These are phyloP conservation scores for Aeschynomene evenia DNA, from an alignment of 306 rosid species.

Conservation along the genomic window DNA sequence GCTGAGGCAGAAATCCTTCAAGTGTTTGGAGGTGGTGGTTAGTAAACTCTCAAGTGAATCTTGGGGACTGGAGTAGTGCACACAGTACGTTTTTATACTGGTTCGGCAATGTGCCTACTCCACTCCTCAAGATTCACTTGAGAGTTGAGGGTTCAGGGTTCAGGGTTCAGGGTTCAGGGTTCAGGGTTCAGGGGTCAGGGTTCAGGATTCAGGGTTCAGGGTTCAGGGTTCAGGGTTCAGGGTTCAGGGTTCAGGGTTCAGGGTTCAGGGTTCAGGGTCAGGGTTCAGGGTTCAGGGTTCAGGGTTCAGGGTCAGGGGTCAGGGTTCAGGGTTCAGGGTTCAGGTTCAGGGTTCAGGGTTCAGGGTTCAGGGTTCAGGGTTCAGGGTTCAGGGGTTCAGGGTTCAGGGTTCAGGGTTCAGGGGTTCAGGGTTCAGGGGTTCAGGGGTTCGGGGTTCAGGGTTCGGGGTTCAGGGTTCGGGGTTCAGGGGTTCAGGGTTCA, in stretches of 20 bases:
- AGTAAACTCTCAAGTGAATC: too few species aligned
- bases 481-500: constrained; percentile 17
- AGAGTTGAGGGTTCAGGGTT: too few species aligned
- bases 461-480: constrained; percentile 7
- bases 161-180: too few species aligned
- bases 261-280: constrained; percentile 9
- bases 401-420: constrained; percentile 6
- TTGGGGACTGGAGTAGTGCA: too few species aligned
- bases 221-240: constrained; percentile 26
- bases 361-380: constrained; percentile 22
- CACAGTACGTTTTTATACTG: too few species aligned
- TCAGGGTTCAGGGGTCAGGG: too few species aligned
- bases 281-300: constrained; percentile 9
- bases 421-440: constrained; percentile 6
- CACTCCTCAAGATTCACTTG: too few species aligned
- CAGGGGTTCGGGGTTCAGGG: background rate
- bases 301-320: constrained; percentile 5
- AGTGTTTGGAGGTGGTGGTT: too few species aligned
- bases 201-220: too few species aligned
- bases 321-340: constrained; percentile 28
- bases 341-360: constrained; percentile 26
- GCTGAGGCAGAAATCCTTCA: too few species aligned
- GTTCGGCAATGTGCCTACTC: too few species aligned
- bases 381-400: constrained; percentile 9
- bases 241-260: constrained; percentile 13